These are phyloP conservation scores for Flueggea neowawraea DNA, from an alignment of 441 rosid genomes.

Conservation along the genomic window DNA sequence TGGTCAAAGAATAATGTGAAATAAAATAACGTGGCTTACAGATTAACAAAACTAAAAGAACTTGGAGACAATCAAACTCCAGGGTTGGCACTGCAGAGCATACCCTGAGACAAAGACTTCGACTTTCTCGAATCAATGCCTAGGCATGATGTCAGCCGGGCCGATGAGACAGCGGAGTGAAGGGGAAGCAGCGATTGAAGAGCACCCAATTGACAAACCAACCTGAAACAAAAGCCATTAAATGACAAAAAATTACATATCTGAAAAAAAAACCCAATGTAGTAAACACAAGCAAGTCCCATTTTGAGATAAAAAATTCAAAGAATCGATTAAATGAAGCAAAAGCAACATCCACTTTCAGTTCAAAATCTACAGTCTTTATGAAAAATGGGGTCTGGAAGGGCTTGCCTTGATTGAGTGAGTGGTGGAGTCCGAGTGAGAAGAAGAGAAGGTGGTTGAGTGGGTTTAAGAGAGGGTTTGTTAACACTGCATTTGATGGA, in stretches of 20 bases:
- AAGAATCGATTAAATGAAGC: background rate
- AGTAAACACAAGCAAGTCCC: constrained; percentile 7
- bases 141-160: constrained; percentile 88
- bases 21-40: constrained; percentile 44
- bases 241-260: constrained; percentile 1
- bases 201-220: constrained; percentile 57
- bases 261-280: background rate
- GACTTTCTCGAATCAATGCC: constrained; percentile 62
- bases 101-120: constrained; percentile 96
- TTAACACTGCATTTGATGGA: constrained; percentile 44
- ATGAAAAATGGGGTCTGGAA: background rate
- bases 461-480: constrained; percentile 50
- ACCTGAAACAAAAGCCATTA: constrained; percentile 31
- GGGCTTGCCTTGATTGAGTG: constrained; percentile 42
- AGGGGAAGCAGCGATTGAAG: constrained; percentile 84
- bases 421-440: constrained; percentile 36
- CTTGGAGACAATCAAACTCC: constrained; percentile 82
- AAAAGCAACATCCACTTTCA: no score
- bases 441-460: constrained; percentile 35
- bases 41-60: constrained; percentile 50
- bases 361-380: no score
- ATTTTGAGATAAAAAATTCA: background rate
- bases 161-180: constrained; percentile 72
- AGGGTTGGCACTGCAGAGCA: constrained; percentile 92
- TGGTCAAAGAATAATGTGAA: background rate